These are phyloP conservation scores for Tirmania nivea DNA, from an alignment of 495 filamentous ascomycete genomes.

Conservation along the genomic window DNA sequence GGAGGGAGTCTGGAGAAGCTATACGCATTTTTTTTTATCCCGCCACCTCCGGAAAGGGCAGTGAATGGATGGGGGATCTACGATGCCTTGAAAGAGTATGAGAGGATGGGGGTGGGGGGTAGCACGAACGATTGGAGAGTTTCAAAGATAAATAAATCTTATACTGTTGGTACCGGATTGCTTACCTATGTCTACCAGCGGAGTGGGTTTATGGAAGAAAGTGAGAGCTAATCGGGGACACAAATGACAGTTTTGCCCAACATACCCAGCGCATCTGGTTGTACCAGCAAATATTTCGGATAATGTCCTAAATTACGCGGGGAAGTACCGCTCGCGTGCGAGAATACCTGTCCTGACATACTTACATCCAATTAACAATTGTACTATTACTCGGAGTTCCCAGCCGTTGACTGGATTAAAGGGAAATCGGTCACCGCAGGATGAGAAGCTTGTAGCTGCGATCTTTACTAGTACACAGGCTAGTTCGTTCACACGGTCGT, in stretches of 20 bases:
- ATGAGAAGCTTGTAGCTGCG: conserved; percentile 78
- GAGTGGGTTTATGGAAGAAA: too few relatives aligned
- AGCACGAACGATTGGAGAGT: conserved; percentile 58
- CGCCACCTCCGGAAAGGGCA: conserved; percentile 48
- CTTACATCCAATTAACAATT: conserved; percentile 88
- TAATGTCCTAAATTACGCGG: conserved; percentile 87
- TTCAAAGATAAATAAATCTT: conserved; percentile 71
- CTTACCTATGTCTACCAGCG: too few relatives aligned
- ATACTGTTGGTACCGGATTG: conserved; percentile 29
- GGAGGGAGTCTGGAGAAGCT: conserved; percentile 71
- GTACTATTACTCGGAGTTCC: conserved; percentile 84
- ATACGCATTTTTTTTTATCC: conserved; percentile 69
- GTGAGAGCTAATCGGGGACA: too few relatives aligned
- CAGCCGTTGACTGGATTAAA: conserved; percentile 78
- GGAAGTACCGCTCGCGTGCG: conserved; percentile 62
- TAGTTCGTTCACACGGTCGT: not conserved
- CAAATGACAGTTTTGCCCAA: conserved; percentile 52
- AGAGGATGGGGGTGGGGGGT: conserved; percentile 18
- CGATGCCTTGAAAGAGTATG: conserved; percentile 33
- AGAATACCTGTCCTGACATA: conserved; percentile 81
- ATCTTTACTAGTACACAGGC: conserved; percentile 40
- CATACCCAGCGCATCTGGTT: conserved; percentile 71
- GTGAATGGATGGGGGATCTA: conserved; percentile 79
- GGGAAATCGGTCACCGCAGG: conserved; percentile 78
- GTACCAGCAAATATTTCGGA: conserved; percentile 83